Evolutionary conservation across 345 rosid genomes (phyloP), one percentile per base, ranked within the genome.

Genomic region (Hypericum perforatum): DNA sequence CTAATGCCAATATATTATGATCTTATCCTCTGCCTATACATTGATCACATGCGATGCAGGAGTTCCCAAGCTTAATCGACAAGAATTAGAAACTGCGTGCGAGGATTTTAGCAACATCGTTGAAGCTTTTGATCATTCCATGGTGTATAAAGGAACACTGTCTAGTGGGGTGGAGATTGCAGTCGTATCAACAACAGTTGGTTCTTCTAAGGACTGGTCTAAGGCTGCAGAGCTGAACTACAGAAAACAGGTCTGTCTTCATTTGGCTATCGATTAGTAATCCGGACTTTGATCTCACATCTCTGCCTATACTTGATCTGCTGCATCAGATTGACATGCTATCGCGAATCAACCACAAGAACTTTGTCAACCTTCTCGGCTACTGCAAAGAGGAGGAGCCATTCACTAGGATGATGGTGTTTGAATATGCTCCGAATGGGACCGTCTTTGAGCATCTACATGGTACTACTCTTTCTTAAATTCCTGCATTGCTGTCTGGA

Each of bases 21-120:
- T 8, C 15, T 1, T 12, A 0, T 5, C 15, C 0, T 45, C 7
- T 8, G 15, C n/a, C 48, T 11, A 12, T 7, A 6, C 1, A 22
- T 22, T 22, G 32, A 22, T 22, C 32, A 22, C 1, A 22, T 22
- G 32, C 2, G 32, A 22, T 22, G 57, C 74, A 88, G 98, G 99
- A 41, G 97, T 94, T 47, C 99, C 99, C 9, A 94, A 89, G 78
- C 66, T 94, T 62, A 89, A 86, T 66, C 77, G 84, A 50, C 38
- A 79, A 2, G 97, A 94, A 59, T 69, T 94, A 63, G 95, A 94
- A 69, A 81, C 87, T 72, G 99, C 99, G 29, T 94, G 99, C 45
- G 99, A 94, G 74, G 99, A 94, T 74, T 94, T 94, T 66, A 89
- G 99, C 75, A 94, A 94, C 58, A 94, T 94, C 49, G 78, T 94